Evolutionary conservation across 1,284 basidiomycete genomes (phyloP).

Genomic region (Hymenochaete sp.): DNA sequence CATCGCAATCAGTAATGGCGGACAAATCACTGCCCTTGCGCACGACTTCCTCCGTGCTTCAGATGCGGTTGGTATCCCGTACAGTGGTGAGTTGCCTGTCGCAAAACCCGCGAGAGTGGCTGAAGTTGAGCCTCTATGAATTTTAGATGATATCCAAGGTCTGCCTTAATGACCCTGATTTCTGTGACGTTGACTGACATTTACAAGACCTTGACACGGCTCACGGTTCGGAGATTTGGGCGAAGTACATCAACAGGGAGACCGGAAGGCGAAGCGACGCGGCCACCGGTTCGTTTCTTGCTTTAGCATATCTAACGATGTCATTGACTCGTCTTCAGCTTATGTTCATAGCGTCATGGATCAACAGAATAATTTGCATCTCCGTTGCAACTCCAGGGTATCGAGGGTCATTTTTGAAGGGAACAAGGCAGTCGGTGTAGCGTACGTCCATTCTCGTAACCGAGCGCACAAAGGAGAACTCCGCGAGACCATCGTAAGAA

Average conservation of each 20-base stretch:
- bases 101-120: too few species aligned
- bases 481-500: conserved; percentile 47
- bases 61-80: conserved; percentile 55
- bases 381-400: conserved; percentile 55
- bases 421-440: conserved; percentile 61
- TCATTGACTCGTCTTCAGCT: conserved; percentile 27
- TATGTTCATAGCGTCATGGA: conserved; percentile 70
- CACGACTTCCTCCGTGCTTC: conserved; percentile 62
- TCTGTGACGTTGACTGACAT: background rate
- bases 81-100: conserved; percentile 48
- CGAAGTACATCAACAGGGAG: conserved; percentile 68
- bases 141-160: conserved; percentile 58
- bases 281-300: conserved; percentile 42
- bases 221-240: conserved; percentile 66
- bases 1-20: conserved; percentile 62
- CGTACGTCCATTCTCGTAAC: conserved; percentile 57
- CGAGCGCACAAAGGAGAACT: conserved; percentile 44
- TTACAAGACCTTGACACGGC: conserved; percentile 44
- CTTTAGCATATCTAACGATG: background rate
- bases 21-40: conserved; percentile 49
- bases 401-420: conserved; percentile 66
- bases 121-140: background rate
- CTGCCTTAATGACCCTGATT: background rate
- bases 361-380: conserved; percentile 51
- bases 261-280: conserved; percentile 65